These are phyloP conservation scores for Podochytrium sp. DNA, from an alignment of 192 early-diverging fungal genomes.

Conservation along the genomic window DNA sequence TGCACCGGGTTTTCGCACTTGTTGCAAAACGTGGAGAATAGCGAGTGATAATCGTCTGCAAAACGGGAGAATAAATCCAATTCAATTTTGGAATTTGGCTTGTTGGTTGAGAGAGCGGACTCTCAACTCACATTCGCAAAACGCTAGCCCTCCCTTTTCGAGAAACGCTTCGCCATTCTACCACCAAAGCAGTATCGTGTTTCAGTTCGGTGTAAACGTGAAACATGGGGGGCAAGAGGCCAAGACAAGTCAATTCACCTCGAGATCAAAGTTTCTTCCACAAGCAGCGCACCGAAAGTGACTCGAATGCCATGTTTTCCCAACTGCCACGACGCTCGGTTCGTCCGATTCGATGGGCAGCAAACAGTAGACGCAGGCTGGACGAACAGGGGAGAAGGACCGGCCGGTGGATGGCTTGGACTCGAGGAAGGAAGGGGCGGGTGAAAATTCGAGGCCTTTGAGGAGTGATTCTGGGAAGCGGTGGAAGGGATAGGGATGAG, in stretches of 20 bases:
- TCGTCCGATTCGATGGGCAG: too few relatives aligned
- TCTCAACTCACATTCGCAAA: neutral
- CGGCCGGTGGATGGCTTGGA: too few relatives aligned
- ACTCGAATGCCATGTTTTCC: neutral
- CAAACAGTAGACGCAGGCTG: too few relatives aligned
- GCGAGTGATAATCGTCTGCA: slow-evolving; percentile 32
- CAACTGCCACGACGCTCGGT: neutral
- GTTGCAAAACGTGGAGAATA: slow-evolving; percentile 30
- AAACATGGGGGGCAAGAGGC: too few relatives aligned
- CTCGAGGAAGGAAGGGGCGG: too few relatives aligned
- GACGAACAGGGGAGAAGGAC: too few relatives aligned
- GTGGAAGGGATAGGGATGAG: too few relatives aligned
- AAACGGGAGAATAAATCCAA: neutral
- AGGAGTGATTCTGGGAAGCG: too few relatives aligned
- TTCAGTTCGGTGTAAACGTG: too few relatives aligned
- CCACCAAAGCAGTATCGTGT: too few relatives aligned
- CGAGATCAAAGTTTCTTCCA: neutral
- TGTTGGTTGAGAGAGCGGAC: neutral
- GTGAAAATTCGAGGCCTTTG: too few relatives aligned
- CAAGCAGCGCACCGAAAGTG: neutral
- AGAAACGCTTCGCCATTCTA: neutral
- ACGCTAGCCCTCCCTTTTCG: neutral
- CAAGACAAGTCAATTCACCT: too few relatives aligned
- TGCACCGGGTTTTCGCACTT: slow-evolving; percentile 28
- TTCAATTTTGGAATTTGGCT: neutral